phyloP scores from a whole-genome alignment of 345 rosid species.

The Tarenaya hassleriana region DNA sequence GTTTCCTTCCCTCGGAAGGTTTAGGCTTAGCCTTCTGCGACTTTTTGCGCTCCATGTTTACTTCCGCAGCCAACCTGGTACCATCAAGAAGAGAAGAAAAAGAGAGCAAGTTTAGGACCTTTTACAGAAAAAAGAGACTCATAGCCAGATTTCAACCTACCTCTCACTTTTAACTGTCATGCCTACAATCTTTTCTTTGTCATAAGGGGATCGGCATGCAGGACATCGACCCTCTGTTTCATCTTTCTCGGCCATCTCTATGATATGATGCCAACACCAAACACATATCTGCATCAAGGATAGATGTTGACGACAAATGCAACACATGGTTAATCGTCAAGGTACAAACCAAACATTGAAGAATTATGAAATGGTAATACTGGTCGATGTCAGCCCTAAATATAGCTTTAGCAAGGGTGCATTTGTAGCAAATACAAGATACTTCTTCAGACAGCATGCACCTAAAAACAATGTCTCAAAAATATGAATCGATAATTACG shows the following conservation, averaged over 20 bases:
- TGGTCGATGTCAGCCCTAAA: background rate
- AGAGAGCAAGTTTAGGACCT: background rate
- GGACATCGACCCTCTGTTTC: constrained; percentile 85
- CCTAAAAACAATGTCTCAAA: too few species aligned
- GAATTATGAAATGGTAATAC: background rate
- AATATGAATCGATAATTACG: too few species aligned
- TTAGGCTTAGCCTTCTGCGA: constrained; percentile 61
- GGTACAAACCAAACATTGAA: background rate
- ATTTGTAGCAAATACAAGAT: too few species aligned
- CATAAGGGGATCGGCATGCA: constrained; percentile 81
- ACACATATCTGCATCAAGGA: constrained; percentile 60
- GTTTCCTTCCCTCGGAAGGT: constrained; percentile 67
- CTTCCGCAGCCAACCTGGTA: constrained; percentile 62
- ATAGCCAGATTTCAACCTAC: constrained; percentile 24
- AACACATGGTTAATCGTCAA: background rate
- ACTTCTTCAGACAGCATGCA: too few species aligned
- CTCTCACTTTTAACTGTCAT: constrained; percentile 67
- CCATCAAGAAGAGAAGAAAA: background rate
- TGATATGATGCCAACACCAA: constrained; percentile 96
- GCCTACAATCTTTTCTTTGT: constrained; percentile 89
- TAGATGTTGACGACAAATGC: too few species aligned
- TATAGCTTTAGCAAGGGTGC: too few species aligned
- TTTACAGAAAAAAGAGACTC: background rate
- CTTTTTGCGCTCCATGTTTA: constrained; percentile 60
- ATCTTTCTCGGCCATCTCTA: constrained; percentile 97